phyloP scores from a whole-genome alignment of 768 basidiomycete species.

The Leucogyrophana mollusca region DNA sequence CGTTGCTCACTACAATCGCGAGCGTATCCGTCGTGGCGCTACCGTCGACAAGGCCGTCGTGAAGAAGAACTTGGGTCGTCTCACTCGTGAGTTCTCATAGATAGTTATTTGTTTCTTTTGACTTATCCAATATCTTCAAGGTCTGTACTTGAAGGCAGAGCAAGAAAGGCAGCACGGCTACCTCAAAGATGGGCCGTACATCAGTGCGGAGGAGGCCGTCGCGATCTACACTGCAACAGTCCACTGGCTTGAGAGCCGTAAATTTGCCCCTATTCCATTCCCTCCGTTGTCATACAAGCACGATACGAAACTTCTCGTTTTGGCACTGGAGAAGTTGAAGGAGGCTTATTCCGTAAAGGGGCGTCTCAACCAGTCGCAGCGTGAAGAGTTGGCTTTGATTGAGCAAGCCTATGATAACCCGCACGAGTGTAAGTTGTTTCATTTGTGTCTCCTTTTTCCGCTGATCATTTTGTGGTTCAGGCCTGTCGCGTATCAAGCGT shows the following conservation, averaged over 20 bases:
- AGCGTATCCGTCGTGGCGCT: slow-evolving; percentile 94
- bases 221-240: slow-evolving; percentile 99
- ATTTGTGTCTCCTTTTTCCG: not conserved
- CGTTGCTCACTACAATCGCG: slow-evolving; percentile 97
- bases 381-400: slow-evolving; percentile 96
- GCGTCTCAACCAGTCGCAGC: slow-evolving; percentile 95
- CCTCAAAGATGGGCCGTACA: slow-evolving; percentile 98
- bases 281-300: slow-evolving; percentile 99
- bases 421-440: slow-evolving; percentile 74
- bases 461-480: slow-evolving; percentile 32
- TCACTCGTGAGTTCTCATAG: slow-evolving; percentile 66
- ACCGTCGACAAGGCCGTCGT: slow-evolving; percentile 98
- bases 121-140: slow-evolving; percentile 29
- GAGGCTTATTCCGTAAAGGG: slow-evolving; percentile 99
- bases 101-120: not conserved
- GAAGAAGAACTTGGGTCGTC: slow-evolving; percentile 97
- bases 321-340: slow-evolving; percentile 97
- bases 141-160: slow-evolving; percentile 96
- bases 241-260: slow-evolving; percentile 97
- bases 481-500: slow-evolving; percentile 96
- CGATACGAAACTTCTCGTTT: slow-evolving; percentile 94
- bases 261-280: slow-evolving; percentile 99
- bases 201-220: slow-evolving; percentile 97
- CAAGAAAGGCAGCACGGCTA: slow-evolving; percentile 99
- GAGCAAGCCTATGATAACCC: slow-evolving; percentile 99